These are phyloP conservation scores for Citrus mangshanensis DNA, from an alignment of 345 rosid species.

Conservation along the genomic window DNA sequence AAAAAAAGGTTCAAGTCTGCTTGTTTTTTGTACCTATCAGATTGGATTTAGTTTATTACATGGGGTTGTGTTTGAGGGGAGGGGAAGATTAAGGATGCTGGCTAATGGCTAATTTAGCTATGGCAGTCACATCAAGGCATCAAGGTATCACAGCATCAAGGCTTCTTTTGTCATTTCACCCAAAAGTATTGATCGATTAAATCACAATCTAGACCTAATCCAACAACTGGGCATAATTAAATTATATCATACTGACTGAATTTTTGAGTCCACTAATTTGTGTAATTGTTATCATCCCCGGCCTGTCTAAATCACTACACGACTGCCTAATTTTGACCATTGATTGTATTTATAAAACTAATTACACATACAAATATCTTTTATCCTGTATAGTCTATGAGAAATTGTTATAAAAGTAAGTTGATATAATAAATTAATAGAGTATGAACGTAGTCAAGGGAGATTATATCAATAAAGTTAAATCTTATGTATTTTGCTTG, in stretches of 20 bases:
- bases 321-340: background rate
- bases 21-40: background rate
- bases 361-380: background rate
- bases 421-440: background rate
- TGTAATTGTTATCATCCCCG: background rate
- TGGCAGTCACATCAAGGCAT: slow-evolving; percentile 3
- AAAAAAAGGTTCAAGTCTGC: background rate
- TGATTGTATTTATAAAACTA: background rate
- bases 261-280: background rate
- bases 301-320: background rate
- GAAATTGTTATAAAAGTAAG: background rate
- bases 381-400: background rate
- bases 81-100: background rate
- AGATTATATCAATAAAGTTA: background rate
- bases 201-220: slow-evolving; percentile 12
- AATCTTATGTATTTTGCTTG: background rate
- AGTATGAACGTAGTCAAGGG: background rate
- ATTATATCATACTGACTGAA: background rate
- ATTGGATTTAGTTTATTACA: slow-evolving; percentile 3
- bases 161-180: background rate
- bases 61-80: background rate
- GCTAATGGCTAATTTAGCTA: background rate
- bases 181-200: background rate
- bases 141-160: background rate
- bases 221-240: background rate